Conservation (phyloP, 495 filamentous ascomycete genomes). For the Annulohypoxylon stygium region DNA sequence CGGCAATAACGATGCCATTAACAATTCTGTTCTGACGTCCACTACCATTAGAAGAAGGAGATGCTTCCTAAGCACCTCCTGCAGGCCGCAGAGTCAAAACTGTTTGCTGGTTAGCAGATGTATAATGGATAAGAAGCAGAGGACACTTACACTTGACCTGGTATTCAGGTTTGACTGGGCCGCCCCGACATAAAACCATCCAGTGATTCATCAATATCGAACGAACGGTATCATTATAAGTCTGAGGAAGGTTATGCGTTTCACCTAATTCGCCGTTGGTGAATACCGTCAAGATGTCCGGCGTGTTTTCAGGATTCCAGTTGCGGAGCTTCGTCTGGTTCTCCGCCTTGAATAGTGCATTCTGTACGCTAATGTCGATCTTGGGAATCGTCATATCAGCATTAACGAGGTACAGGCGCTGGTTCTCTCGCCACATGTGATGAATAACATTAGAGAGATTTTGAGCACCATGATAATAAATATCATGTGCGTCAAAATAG, state of each 20-base stretch:
- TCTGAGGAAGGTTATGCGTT: not conserved
- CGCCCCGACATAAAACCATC: not conserved
- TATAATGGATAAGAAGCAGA: not conserved
- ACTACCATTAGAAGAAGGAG: not conserved
- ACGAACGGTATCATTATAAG: not conserved
- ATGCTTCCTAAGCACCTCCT: slow-evolving; percentile 13
- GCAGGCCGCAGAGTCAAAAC: not conserved
- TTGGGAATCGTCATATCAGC: not conserved
- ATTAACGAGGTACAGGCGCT: not conserved
- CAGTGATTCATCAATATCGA: not conserved
- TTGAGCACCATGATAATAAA: slow-evolving; percentile 57
- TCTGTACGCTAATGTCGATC: not conserved
- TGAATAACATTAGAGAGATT: slow-evolving; percentile 61
- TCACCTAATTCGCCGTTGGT: not conserved
- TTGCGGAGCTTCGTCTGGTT: slow-evolving; percentile 40
- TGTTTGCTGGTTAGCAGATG: slow-evolving; percentile 20
- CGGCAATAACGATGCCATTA: slow-evolving; percentile 39
- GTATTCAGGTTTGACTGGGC: no score
- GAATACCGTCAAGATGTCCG: slow-evolving; percentile 49
- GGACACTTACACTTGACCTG: slow-evolving; percentile 13
- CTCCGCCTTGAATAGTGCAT: slow-evolving; percentile 30
- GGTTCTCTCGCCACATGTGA: slow-evolving; percentile 51
- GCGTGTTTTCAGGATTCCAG: slow-evolving; percentile 35
- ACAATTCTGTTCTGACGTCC: slow-evolving; percentile 13
- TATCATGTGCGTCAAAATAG: slow-evolving; percentile 67